Evolutionary conservation across 768 basidiomycete species (phyloP).

Genomic region (Pleurotus djamor): DNA sequence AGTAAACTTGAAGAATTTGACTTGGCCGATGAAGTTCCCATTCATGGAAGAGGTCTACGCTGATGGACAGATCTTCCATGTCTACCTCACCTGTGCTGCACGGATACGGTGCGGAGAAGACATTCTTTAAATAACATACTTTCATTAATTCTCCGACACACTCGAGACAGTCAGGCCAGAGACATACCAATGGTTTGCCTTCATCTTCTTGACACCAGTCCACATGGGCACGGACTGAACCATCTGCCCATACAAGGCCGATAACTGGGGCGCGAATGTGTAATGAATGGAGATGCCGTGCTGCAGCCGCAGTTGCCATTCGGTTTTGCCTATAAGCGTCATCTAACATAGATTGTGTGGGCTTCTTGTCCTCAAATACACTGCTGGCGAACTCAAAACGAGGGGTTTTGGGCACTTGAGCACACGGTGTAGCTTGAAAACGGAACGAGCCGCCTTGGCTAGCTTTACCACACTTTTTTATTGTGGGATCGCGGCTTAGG

Average conservation of each 20-base stretch:
- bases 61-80: constrained; percentile 6
- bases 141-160: not conserved
- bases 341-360: constrained; percentile 42
- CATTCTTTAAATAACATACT: constrained; percentile 26
- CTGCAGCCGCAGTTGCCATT: constrained; percentile 49
- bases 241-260: constrained; percentile 53
- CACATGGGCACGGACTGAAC: constrained; percentile 49
- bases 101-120: constrained; percentile 49
- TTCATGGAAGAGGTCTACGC: constrained; percentile 34
- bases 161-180: not conserved
- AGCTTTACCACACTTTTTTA: constrained; percentile 31
- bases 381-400: constrained; percentile 54
- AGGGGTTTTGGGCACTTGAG: constrained; percentile 40
- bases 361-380: constrained; percentile 63
- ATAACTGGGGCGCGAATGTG: constrained; percentile 44
- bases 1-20: constrained; percentile 47
- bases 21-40: constrained; percentile 44
- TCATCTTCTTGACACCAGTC: constrained; percentile 45
- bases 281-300: constrained; percentile 48
- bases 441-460: constrained; percentile 45
- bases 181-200: constrained; percentile 31
- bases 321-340: constrained; percentile 59
- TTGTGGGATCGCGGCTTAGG: constrained; percentile 36
- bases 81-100: constrained; percentile 13
- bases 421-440: constrained; percentile 49